Conservation (phyloP, 352 stramenopile genomes). For the Phytophthora citrophthora region DNA sequence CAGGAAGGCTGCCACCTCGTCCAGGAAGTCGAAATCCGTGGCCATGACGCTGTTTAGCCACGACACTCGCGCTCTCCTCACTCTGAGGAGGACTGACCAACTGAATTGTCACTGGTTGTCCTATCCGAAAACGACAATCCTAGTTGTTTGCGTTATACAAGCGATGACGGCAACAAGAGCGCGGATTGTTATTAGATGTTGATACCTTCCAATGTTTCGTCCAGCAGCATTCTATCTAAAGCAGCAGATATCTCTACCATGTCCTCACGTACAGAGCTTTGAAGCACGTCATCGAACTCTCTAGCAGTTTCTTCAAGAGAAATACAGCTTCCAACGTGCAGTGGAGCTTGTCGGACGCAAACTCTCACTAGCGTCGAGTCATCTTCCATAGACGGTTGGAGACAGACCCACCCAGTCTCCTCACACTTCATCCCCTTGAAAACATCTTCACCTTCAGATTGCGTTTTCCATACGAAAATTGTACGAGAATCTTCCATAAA, state of each 20-base stretch:
- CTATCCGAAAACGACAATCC: not conserved
- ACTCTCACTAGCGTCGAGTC: conserved; percentile 12
- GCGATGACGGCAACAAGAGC: too few relatives aligned
- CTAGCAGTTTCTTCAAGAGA: not conserved
- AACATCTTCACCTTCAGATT: conserved; percentile 40
- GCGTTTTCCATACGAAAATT: conserved; percentile 54
- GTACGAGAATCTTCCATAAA: conserved; percentile 46
- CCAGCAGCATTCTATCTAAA: conserved; percentile 23
- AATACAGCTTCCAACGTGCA: not conserved
- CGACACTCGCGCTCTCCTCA: not conserved
- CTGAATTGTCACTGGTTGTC: not conserved
- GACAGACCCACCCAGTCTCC: conserved; percentile 59
- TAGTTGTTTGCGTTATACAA: conserved; percentile 6
- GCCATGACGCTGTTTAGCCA: not conserved
- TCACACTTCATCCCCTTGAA: conserved; percentile 49
- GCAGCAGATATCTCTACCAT: conserved; percentile 24
- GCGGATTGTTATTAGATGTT: conserved; percentile 9
- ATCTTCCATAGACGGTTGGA: conserved; percentile 21
- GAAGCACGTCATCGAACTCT: conserved; percentile 24
- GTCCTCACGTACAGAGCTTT: conserved; percentile 20
- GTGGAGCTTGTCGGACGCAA: conserved; percentile 17
- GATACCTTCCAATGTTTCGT: conserved; percentile 29
- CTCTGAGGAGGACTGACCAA: not conserved
- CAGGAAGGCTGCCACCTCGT: conserved; percentile 14
- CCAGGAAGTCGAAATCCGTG: conserved; percentile 12